A percentile compares a stretch with the other conserved stretches of the same genome.
Conservation (phyloP, 371 early-diverging fungal species). For the Mucor indicus region DNA sequence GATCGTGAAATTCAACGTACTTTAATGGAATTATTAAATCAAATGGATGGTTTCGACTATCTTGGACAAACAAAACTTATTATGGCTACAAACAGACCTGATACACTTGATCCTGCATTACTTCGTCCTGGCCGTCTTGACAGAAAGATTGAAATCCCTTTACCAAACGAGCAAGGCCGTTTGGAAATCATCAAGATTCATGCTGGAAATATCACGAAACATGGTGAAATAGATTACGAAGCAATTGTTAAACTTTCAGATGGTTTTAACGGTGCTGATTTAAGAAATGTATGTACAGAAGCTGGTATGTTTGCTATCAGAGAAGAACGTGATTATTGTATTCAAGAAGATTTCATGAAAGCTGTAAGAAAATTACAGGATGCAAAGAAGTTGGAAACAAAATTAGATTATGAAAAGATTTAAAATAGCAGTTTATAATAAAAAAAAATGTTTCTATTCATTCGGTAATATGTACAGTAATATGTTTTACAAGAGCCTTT, state of each 20-base stretch:
- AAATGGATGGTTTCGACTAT: constrained; percentile 99
- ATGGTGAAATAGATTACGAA: constrained; percentile 97
- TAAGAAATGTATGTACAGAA: constrained; percentile 99
- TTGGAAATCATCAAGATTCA: constrained; percentile 99
- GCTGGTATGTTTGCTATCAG: constrained; percentile 99
- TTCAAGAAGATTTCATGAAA: constrained; percentile 99
- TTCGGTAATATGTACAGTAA: neutral
- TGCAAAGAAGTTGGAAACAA: constrained; percentile 98
- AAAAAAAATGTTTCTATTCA: neutral
- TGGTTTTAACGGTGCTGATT: constrained; percentile 99
- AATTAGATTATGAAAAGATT: constrained; percentile 94
- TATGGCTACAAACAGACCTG: constrained; percentile 99
- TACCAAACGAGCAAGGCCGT: constrained; percentile 85
- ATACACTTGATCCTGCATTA: constrained; percentile 98
- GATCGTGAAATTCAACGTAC: constrained; percentile 99
- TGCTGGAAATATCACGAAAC: constrained; percentile 89
- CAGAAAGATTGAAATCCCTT: constrained; percentile 98
- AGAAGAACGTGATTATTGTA: constrained; percentile 97
- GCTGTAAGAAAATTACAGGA: constrained; percentile 99
- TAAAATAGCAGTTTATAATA: constrained; percentile 27
- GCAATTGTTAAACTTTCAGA: constrained; percentile 97
- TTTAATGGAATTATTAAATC: constrained; percentile 99
- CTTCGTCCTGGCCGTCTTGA: constrained; percentile 98
- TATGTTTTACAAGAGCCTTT: constrained; percentile 6
- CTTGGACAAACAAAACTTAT: constrained; percentile 98